A percentile compares a stretch with the other conserved stretches of the same genome.
These are phyloP conservation scores for Liriodendron chinense DNA, from an alignment of 164 flowering plant species.

Conservation along the genomic window DNA sequence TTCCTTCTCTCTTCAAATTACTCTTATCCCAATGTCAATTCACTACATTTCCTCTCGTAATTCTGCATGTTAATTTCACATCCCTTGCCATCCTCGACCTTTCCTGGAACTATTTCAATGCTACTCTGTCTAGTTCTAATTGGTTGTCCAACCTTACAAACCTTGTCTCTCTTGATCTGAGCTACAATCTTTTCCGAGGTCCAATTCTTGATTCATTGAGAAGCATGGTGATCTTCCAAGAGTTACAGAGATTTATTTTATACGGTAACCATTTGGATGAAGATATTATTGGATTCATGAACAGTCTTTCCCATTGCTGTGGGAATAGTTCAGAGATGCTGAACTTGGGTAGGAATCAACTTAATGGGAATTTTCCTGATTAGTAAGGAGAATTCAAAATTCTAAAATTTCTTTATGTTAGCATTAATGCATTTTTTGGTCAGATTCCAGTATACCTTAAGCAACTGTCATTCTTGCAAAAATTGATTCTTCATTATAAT, in stretches of 20 bases:
- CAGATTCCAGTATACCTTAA: neutral
- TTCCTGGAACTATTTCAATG: neutral
- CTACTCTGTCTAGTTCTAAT: neutral
- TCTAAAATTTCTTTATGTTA: neutral
- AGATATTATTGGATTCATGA: neutral
- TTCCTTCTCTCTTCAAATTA: neutral
- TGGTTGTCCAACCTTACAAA: neutral
- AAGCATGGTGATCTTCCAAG: neutral
- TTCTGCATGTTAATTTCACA: neutral
- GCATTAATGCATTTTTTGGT: neutral
- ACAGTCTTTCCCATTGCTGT: neutral
- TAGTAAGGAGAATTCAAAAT: neutral
- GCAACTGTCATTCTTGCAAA: neutral
- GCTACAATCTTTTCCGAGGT: neutral
- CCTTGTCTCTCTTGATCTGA: neutral
- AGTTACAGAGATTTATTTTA: neutral
- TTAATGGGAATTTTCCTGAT: neutral
- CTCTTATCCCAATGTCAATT: neutral
- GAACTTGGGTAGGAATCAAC: neutral
- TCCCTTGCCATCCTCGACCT: neutral
- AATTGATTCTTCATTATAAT: neutral
- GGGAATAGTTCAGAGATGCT: neutral
- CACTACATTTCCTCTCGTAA: neutral
- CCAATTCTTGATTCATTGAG: neutral
- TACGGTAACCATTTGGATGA: neutral